Evolutionary conservation across 768 basidiomycete species (phyloP).

Genomic region (Melanogaster broomeanus): DNA sequence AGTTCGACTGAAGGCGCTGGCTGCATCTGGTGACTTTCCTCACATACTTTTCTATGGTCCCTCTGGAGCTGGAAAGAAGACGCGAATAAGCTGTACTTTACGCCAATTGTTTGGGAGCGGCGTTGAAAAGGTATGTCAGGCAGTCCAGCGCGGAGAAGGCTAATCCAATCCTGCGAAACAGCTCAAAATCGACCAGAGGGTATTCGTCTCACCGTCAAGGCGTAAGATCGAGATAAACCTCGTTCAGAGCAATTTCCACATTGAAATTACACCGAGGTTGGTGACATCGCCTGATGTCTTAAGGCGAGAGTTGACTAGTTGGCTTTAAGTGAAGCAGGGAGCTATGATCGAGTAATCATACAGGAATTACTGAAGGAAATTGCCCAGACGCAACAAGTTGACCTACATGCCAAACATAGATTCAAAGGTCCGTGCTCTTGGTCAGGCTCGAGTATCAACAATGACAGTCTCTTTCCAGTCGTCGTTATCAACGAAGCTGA

Average conservation of each 20-base stretch:
- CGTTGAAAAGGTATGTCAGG: slow-evolving; percentile 79
- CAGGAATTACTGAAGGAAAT: slow-evolving; percentile 98
- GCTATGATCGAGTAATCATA: slow-evolving; percentile 91
- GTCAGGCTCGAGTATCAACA: neutral
- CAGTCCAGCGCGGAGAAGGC: neutral
- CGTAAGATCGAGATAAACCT: slow-evolving; percentile 95
- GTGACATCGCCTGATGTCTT: slow-evolving; percentile 15
- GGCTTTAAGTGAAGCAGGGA: slow-evolving; percentile 83
- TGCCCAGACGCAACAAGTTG: slow-evolving; percentile 98
- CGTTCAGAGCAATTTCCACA: slow-evolving; percentile 96
- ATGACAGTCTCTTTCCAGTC: slow-evolving; percentile 48
- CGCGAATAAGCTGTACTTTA: slow-evolving; percentile 87
- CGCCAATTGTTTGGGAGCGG: slow-evolving; percentile 88
- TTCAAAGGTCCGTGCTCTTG: slow-evolving; percentile 78
- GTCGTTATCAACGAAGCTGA: slow-evolving; percentile 99
- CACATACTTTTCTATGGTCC: slow-evolving; percentile 98
- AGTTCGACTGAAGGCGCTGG: slow-evolving; percentile 74
- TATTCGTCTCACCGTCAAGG: slow-evolving; percentile 92
- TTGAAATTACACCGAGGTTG: slow-evolving; percentile 96
- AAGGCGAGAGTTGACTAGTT: slow-evolving; percentile 1
- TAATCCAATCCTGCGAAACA: slow-evolving; percentile 32
- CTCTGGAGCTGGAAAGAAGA: slow-evolving; percentile 97
- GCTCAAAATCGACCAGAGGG: slow-evolving; percentile 97
- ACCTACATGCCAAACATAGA: slow-evolving; percentile 90
- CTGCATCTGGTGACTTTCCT: slow-evolving; percentile 91